Base-by-base conservation (phyloP, 495 filamentous ascomycete genomes). In the Xylaria nigripes region DNA sequence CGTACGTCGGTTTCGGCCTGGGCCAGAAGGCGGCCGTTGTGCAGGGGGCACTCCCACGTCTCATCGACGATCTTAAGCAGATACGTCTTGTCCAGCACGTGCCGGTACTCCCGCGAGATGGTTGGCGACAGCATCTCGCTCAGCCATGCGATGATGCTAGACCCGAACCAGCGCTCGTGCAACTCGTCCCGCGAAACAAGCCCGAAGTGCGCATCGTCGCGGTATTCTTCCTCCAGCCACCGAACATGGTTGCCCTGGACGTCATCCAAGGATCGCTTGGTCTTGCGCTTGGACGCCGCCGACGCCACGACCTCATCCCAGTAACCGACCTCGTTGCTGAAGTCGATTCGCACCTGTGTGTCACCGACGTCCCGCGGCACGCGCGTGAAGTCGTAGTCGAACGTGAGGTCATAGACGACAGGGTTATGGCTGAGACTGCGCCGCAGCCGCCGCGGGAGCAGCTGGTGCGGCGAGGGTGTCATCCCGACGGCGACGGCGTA, bases 401-500 rank as follows among this genome's bases (percentile, higher is more conserved):
- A 69, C 6, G 61, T 66, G 3, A 73, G 34, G 38, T 67, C 57
- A 24, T 68, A 70, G 13, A 71, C 52, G 13, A 46, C 44, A 0
- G 46, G 16, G 0, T 0, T 45, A 40, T 23, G 27, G 6, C 43
- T 23, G 8, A 51, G 48, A 18, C 50, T 30, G 8, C 44, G 32
- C 2, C 12, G 16, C 1, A 50, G 6, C 2, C 23, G 2, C 1
- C 24, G 32, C 2, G 64, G 62, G 0, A 67, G 43, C 0, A 41
- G 45, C 43, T 69, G 56, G 46, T 70, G 41, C 7, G 4, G 15
- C 25, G 43, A 9, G 0, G 40, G 41, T 34, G 29, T 45, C 48
- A 73, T 50, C 9, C 18, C 43, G 15, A 68, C 61, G 8, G 66
- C 68, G 2, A 76, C 60, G 21, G 72, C 70, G 48, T 76, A 76